These are phyloP conservation scores for Rhododendron kiyosumense DNA, from an alignment of 148 eudicot genomes.

Conservation along the genomic window DNA sequence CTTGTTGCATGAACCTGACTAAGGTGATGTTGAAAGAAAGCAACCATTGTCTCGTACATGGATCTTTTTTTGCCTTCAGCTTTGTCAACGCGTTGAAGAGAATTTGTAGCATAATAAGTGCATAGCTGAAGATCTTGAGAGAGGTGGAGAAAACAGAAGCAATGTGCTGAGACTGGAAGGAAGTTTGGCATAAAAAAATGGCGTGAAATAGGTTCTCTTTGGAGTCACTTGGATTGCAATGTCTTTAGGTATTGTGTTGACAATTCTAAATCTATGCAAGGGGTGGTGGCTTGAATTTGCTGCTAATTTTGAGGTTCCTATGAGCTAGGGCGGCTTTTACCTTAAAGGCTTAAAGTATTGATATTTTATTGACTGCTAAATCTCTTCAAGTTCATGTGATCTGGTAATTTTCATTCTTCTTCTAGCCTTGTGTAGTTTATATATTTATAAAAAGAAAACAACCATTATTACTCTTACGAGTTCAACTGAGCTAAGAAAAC, in stretches of 20 bases:
- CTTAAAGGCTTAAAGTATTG: not conserved
- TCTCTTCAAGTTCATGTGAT: not conserved
- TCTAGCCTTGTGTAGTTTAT: not conserved
- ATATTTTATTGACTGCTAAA: not conserved
- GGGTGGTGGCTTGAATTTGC: not conserved
- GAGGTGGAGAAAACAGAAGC: not conserved
- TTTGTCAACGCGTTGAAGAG: not conserved
- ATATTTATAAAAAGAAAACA: not conserved
- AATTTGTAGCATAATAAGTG: not conserved
- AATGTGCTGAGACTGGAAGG: not conserved
- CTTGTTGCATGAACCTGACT: not conserved
- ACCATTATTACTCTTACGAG: not conserved
- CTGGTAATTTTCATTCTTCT: not conserved
- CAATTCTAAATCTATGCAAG: not conserved
- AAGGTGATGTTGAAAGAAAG: not conserved
- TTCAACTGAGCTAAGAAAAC: not conserved
- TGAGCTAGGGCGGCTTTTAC: not conserved
- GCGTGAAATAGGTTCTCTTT: not conserved
- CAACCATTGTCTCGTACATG: not conserved
- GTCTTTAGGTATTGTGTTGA: not conserved
- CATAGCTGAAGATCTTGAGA: too few species aligned
- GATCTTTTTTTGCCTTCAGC: not conserved
- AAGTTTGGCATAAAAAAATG: not conserved
- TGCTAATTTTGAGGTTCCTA: not conserved
- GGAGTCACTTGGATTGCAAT: not conserved